phyloP scores from a whole-genome alignment of 1,284 basidiomycete genomes.

The Moesziomyces sp. region DNA sequence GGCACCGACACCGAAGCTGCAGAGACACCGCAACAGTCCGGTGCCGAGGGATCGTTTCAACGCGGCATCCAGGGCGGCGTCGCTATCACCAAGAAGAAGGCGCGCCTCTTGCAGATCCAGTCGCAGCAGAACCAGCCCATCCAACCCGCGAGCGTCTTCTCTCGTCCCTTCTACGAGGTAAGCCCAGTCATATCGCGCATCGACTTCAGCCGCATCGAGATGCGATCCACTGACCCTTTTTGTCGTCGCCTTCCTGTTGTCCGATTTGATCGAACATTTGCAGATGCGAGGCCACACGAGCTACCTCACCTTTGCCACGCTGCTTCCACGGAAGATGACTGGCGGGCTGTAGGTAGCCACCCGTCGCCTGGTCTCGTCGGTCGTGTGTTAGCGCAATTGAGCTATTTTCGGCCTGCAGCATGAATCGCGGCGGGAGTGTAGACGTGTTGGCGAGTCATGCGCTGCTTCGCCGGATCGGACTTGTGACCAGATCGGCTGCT shows the following conservation, averaged over 20 bases:
- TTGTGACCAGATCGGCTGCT: too few species aligned
- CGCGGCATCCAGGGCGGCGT: constrained; percentile 39
- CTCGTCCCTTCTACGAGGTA: constrained; percentile 42
- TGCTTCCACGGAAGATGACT: constrained; percentile 53
- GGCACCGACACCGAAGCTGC: not conserved
- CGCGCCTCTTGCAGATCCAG: constrained; percentile 37
- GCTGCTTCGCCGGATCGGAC: too few species aligned
- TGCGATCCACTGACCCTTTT: constrained; percentile 8
- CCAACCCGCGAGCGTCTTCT: constrained; percentile 38
- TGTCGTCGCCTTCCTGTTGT: constrained; percentile 5
- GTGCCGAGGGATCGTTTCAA: constrained; percentile 20
- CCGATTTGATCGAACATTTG: not conserved
- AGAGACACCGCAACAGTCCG: too few species aligned
- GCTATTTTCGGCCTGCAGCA: too few species aligned
- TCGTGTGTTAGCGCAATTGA: too few species aligned
- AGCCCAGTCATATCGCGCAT: constrained; percentile 1
- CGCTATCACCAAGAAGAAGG: constrained; percentile 48
- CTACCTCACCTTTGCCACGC: constrained; percentile 66
- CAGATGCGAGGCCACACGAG: constrained; percentile 66
- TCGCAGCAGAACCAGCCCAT: constrained; percentile 32
- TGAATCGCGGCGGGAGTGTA: too few species aligned
- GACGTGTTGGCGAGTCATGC: too few species aligned
- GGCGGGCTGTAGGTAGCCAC: constrained; percentile 5
- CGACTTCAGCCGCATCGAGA: not conserved
- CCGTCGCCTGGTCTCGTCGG: not conserved